A percentile compares a stretch with the other conserved stretches of the same genome.
Evolutionary conservation across 306 rosid genomes (phyloP).

Genomic region (Lathyrus tuberosus): DNA sequence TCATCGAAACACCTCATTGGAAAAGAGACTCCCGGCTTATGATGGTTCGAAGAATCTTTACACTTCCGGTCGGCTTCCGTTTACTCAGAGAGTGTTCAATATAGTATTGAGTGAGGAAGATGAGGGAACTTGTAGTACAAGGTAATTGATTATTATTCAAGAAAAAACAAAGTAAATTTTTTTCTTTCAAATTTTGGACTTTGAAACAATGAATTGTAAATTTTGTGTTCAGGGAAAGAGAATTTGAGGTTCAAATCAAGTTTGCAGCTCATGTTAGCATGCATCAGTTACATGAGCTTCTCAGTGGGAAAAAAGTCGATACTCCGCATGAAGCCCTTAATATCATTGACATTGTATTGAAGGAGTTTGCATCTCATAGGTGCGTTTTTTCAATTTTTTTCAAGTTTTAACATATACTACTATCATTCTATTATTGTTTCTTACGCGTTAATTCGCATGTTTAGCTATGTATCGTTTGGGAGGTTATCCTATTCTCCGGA

Average conservation of each 20-base stretch:
- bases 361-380: conserved; percentile 54
- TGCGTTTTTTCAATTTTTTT: conserved; percentile 21
- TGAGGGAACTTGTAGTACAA: conserved; percentile 29
- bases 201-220: conserved; percentile 12
- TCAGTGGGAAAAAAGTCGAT: conserved; percentile 48
- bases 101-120: conserved; percentile 38
- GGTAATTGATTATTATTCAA: conserved; percentile 39
- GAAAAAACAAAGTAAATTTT: neutral
- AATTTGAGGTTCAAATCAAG: conserved; percentile 47
- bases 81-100: conserved; percentile 45
- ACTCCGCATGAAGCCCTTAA: conserved; percentile 50
- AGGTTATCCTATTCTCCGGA: conserved; percentile 51
- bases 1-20: conserved; percentile 44
- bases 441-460: conserved; percentile 15
- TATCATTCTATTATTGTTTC: conserved; percentile 9
- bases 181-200: conserved; percentile 4
- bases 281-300: conserved; percentile 55
- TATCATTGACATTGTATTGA: conserved; percentile 49
- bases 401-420: neutral
- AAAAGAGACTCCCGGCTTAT: conserved; percentile 49
- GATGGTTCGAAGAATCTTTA: conserved; percentile 55
- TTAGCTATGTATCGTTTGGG: conserved; percentile 51
- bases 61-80: conserved; percentile 60
- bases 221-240: conserved; percentile 42
- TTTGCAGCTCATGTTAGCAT: conserved; percentile 49